These are phyloP conservation scores for Parasitella parasitica DNA, from an alignment of 371 early-diverging fungal genomes.

Conservation along the genomic window DNA sequence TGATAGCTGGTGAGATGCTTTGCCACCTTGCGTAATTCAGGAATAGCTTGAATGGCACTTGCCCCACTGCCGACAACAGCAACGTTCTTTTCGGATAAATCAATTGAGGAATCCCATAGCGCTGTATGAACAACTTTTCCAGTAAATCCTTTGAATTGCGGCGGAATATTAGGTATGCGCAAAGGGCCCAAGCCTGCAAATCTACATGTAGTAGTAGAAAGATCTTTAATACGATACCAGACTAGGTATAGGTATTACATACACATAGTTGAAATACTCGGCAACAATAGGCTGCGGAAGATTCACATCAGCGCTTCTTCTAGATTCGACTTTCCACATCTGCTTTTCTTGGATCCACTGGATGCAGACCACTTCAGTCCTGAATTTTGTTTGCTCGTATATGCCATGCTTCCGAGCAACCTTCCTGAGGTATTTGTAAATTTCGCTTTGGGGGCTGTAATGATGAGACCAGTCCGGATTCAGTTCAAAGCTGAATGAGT, in stretches of 20 bases:
- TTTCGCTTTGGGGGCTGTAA: constrained; percentile 49
- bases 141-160: constrained; percentile 46
- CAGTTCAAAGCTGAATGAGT: constrained; percentile 48
- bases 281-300: constrained; percentile 4
- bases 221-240: no score
- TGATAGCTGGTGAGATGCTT: constrained; percentile 48
- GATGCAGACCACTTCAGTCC: constrained; percentile 44
- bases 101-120: constrained; percentile 47
- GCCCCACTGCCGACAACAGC: constrained; percentile 60
- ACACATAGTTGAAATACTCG: constrained; percentile 30
- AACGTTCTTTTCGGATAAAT: constrained; percentile 49
- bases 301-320: constrained; percentile 37
- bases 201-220: not conserved
- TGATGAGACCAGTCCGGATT: constrained; percentile 53
- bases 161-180: constrained; percentile 52
- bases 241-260: no score
- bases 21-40: constrained; percentile 41
- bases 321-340: constrained; percentile 42
- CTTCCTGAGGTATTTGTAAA: constrained; percentile 47
- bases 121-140: constrained; percentile 54
- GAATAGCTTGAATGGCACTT: constrained; percentile 53
- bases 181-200: constrained; percentile 40
- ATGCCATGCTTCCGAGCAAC: constrained; percentile 52
- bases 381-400: constrained; percentile 45
- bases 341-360: constrained; percentile 5